Evolutionary conservation across 2,329 filamentous ascomycete species (phyloP).

Genomic region (Pestalotiopsis sp.): DNA sequence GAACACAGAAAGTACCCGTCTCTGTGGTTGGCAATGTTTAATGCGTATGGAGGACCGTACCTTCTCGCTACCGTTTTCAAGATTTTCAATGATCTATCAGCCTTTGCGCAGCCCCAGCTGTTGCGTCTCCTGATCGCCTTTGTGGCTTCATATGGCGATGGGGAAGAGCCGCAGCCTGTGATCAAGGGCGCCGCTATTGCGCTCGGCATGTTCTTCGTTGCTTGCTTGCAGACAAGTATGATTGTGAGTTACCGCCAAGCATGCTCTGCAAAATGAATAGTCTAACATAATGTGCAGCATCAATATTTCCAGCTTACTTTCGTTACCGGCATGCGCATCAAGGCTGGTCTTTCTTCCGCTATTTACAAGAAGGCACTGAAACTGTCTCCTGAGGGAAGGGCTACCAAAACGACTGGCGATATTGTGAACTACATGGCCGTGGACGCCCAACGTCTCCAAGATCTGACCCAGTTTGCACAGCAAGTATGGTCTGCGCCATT

Average conservation of each 20-base stretch:
- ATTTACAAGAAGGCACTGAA: slow-evolving; percentile 92
- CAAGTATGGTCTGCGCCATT: slow-evolving; percentile 97
- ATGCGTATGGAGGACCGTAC: slow-evolving; percentile 85
- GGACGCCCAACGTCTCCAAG: slow-evolving; percentile 91
- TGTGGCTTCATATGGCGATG: slow-evolving; percentile 72
- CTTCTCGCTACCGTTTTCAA: slow-evolving; percentile 84
- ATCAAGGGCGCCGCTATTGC: slow-evolving; percentile 87
- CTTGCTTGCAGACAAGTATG: slow-evolving; percentile 82
- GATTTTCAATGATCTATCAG: slow-evolving; percentile 79
- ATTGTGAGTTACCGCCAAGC: slow-evolving; percentile 48
- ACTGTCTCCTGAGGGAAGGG: slow-evolving; percentile 89
- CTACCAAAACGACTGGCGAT: slow-evolving; percentile 89
- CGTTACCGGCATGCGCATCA: slow-evolving; percentile 95
- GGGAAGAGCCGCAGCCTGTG: slow-evolving; percentile 69
- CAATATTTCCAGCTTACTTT: slow-evolving; percentile 98
- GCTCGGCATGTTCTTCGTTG: slow-evolving; percentile 88
- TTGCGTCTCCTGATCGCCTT: slow-evolving; percentile 83
- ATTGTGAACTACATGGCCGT: slow-evolving; percentile 99
- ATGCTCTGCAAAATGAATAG: neutral
- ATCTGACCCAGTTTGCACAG: slow-evolving; percentile 92
- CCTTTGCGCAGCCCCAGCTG: slow-evolving; percentile 90
- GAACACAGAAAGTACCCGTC: slow-evolving; percentile 71
- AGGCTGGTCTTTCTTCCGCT: slow-evolving; percentile 83
- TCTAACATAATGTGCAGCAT: slow-evolving; percentile 48
- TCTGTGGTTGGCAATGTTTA: slow-evolving; percentile 84